phyloP scores from a whole-genome alignment of 176 grass and related monocot species.

The Poa annua region DNA sequence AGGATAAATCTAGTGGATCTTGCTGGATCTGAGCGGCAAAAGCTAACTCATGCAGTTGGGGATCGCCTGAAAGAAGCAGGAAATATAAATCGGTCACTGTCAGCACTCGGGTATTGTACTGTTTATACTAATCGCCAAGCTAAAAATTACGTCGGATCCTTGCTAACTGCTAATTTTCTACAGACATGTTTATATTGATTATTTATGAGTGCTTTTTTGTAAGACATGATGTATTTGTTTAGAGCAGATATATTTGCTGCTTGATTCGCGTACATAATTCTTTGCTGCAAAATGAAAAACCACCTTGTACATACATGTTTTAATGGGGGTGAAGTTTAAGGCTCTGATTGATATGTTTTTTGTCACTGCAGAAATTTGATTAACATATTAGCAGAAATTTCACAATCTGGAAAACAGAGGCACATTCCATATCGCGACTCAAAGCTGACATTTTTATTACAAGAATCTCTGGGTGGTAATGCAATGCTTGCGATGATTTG shows the following conservation, averaged over 20 bases:
- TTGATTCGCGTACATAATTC: not conserved
- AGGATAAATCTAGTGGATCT: slow-evolving; percentile 98
- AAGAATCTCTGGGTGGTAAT: slow-evolving; percentile 98
- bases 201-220: not conserved
- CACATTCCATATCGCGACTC: slow-evolving; percentile 98
- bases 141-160: not conserved
- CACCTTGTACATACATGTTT: not conserved
- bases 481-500: slow-evolving; percentile 98
- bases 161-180: slow-evolving; percentile 19
- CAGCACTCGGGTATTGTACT: slow-evolving; percentile 85
- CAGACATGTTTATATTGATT: not conserved
- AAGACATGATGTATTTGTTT: not conserved
- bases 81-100: slow-evolving; percentile 98
- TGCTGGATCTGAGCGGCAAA: slow-evolving; percentile 96
- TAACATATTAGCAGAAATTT: slow-evolving; percentile 94
- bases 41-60: slow-evolving; percentile 77
- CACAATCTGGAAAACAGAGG: slow-evolving; percentile 81
- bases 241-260: not conserved
- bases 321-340: slow-evolving; percentile 9
- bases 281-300: not conserved
- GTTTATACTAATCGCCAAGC: not conserved
- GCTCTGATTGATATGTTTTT: slow-evolving; percentile 36
- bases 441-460: slow-evolving; percentile 89
- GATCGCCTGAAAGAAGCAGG: slow-evolving; percentile 94
- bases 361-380: slow-evolving; percentile 81